Conservation (phyloP, 371 early-diverging fungal genomes). For the Rhizopus delemar region DNA sequence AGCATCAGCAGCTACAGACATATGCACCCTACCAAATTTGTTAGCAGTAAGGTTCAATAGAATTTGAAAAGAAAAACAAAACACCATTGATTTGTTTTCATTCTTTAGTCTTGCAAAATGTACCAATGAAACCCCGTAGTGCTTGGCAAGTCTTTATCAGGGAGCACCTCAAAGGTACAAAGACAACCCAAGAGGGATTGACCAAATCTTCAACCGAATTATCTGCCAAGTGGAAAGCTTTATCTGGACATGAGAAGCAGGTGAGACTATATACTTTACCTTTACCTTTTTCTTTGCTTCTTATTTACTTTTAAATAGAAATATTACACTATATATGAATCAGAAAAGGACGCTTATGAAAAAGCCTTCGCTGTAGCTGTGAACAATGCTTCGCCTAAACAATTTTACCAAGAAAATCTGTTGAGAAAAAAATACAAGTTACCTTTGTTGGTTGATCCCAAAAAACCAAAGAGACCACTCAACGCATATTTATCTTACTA, state of each 20-base stretch:
- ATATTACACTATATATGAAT: slow-evolving; percentile 37
- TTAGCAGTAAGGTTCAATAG: slow-evolving; percentile 33
- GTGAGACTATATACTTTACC: slow-evolving; percentile 12
- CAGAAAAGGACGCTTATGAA: slow-evolving; percentile 29
- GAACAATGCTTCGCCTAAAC: slow-evolving; percentile 49
- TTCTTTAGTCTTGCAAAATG: slow-evolving; percentile 31
- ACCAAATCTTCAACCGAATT: slow-evolving; percentile 24
- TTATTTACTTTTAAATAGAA: slow-evolving; percentile 11
- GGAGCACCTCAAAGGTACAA: slow-evolving; percentile 42
- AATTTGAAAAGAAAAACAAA: neutral
- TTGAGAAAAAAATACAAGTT: slow-evolving; percentile 52
- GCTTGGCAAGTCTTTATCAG: slow-evolving; percentile 52
- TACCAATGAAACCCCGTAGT: slow-evolving; percentile 54
- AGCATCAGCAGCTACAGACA: slow-evolving; percentile 18
- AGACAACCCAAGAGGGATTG: slow-evolving; percentile 31
- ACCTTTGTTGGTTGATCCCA: slow-evolving; percentile 59
- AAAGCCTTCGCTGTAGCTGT: slow-evolving; percentile 37
- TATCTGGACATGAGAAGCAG: slow-evolving; percentile 39
- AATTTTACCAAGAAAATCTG: slow-evolving; percentile 51
- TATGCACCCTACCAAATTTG: slow-evolving; percentile 38
- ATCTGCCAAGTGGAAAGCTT: slow-evolving; percentile 27
- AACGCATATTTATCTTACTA: slow-evolving; percentile 48
- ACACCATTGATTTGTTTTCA: neutral
- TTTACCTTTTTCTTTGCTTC: neutral
- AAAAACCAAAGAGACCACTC: slow-evolving; percentile 59